phyloP scores from a whole-genome alignment of 139 green algal species.

The Coccomyxa sp. region DNA sequence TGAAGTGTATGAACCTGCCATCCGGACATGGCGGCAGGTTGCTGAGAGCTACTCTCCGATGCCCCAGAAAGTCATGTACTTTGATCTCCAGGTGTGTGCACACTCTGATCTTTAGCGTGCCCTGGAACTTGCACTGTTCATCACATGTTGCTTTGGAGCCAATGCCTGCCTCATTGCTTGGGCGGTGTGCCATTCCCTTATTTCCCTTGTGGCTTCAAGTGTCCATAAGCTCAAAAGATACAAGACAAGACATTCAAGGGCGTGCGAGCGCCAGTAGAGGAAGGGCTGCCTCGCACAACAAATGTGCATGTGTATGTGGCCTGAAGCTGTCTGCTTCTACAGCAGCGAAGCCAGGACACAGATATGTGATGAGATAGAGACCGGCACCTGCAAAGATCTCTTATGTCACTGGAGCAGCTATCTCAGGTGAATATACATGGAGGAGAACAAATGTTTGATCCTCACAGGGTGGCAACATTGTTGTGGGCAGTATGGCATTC shows the following conservation, averaged over 20 bases:
- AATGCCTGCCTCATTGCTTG: too few relatives aligned
- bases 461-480: conserved; percentile 3
- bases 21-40: neutral
- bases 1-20: neutral
- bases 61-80: neutral
- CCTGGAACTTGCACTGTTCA: neutral
- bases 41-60: neutral
- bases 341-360: neutral
- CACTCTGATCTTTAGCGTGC: neutral
- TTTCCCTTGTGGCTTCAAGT: neutral
- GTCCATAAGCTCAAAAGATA: neutral
- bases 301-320: neutral
- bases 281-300: neutral
- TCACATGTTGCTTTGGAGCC: neutral
- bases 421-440: neutral
- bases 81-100: neutral
- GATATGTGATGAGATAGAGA: neutral
- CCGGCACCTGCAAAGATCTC: neutral
- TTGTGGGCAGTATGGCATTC: neutral
- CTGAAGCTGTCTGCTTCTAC: neutral
- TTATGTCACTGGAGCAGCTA: neutral
- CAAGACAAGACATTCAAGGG: neutral
- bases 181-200: neutral
- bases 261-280: too few relatives aligned
- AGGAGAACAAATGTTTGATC: neutral